These are phyloP conservation scores for Penicillium fuscoglaucum DNA, from an alignment of 2,329 filamentous ascomycete genomes.

Conservation along the genomic window DNA sequence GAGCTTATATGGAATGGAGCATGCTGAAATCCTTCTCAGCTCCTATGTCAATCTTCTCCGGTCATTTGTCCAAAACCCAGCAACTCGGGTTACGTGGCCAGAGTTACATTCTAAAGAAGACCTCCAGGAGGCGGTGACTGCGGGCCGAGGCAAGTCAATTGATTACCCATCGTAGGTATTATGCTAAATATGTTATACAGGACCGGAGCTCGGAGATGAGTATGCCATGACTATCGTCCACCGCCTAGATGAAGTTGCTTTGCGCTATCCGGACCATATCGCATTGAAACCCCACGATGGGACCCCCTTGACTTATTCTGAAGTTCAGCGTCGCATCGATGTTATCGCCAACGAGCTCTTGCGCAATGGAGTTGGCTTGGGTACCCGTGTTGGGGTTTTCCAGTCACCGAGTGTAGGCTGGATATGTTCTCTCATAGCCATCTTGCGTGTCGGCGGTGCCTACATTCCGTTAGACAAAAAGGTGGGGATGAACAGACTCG, in stretches of 20 bases:
- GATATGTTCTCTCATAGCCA: conserved; percentile 36
- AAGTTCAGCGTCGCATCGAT: conserved; percentile 36
- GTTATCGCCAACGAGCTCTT: conserved; percentile 37
- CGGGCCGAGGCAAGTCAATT: conserved; percentile 20
- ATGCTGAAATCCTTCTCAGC: conserved; percentile 24
- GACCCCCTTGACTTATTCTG: conserved; percentile 37
- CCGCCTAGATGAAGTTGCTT: conserved; percentile 39
- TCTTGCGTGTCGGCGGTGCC: conserved; percentile 32
- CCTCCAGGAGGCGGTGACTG: conserved; percentile 15
- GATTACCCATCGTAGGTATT: neutral
- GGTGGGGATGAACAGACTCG: conserved; percentile 26
- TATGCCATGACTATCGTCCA: conserved; percentile 41
- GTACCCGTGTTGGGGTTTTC: conserved; percentile 43
- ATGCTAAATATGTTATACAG: conserved; percentile 11
- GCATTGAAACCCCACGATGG: conserved; percentile 34
- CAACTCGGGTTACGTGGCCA: conserved; percentile 22
- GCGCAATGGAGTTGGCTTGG: conserved; percentile 14
- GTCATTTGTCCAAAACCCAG: conserved; percentile 21
- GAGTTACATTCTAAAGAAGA: conserved; percentile 14
- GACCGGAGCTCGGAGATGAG: conserved; percentile 21
- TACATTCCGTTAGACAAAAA: conserved; percentile 39
- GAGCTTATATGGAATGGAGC: conserved; percentile 32
- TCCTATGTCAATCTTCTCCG: conserved; percentile 20
- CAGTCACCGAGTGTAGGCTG: conserved; percentile 35
- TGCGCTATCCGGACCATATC: conserved; percentile 14